Evolutionary conservation across 768 basidiomycete genomes (phyloP).

Genomic region (Gloeophyllum trabeum): DNA sequence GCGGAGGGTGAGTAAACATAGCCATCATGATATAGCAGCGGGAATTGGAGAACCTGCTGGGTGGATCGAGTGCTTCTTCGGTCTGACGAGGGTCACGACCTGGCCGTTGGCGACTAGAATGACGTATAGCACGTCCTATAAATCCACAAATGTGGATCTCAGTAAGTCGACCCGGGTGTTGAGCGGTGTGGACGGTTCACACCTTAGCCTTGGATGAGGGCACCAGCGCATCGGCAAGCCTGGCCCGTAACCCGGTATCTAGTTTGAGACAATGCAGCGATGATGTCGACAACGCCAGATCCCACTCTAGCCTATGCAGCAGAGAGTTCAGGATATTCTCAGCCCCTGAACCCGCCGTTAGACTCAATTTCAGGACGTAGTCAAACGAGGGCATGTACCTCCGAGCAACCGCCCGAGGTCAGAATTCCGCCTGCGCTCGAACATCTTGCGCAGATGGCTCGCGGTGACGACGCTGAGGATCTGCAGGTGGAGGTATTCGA

Average conservation of each 20-base stretch:
- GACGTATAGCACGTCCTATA: slow-evolving; percentile 83
- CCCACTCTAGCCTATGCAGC: slow-evolving; percentile 58
- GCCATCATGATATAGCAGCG: slow-evolving; percentile 2
- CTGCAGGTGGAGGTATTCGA: slow-evolving; percentile 92
- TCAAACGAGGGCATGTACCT: slow-evolving; percentile 21
- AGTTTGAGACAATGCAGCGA: slow-evolving; percentile 74
- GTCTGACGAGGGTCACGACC: slow-evolving; percentile 80
- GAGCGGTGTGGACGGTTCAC: slow-evolving; percentile 5
- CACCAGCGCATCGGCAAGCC: slow-evolving; percentile 71
- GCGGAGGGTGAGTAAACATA: neutral
- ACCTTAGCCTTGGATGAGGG: slow-evolving; percentile 77
- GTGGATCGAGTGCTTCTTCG: slow-evolving; percentile 91
- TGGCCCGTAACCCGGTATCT: slow-evolving; percentile 55
- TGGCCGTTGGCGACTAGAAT: slow-evolving; percentile 70
- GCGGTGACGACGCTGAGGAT: slow-evolving; percentile 86
- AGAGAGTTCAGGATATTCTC: slow-evolving; percentile 72
- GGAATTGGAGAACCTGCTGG: slow-evolving; percentile 50
- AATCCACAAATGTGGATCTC: neutral
- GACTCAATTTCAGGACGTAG: no score
- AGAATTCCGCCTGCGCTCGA: slow-evolving; percentile 85
- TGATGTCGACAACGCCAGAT: slow-evolving; percentile 74
- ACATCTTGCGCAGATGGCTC: slow-evolving; percentile 74
- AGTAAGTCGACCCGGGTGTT: neutral
- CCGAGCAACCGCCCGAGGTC: slow-evolving; percentile 70
- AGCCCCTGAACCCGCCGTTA: slow-evolving; percentile 47